Base-by-base conservation (phyloP, 1,284 basidiomycete genomes). In the Puccinia triticina region DNA sequence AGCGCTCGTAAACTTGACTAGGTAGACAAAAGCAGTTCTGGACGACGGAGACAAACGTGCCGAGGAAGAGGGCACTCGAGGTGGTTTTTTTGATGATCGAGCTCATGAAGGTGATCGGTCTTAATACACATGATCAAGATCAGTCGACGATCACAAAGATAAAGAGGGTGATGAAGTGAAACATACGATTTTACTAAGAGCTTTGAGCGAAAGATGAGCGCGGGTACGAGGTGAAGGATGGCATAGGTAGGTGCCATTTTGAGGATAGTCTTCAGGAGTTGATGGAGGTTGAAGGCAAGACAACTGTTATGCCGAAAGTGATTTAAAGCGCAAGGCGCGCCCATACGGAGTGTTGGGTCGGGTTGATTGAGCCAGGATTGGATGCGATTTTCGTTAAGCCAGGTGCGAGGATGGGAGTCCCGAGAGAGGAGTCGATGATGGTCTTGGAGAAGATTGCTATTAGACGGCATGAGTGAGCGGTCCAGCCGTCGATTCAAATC, bases 21-120 rank as follows among this genome's bases (percentile, higher is more conserved):
- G 79, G 79, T 16, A 82, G 43, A 75, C 79, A 82, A 26, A 82
- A 82, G 21, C 71, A 74, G 53, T 82, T 82, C 26, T 82, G 57
- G 37, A 75, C 79, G 12, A 82, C 53, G 23, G 71, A 82, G 40
- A 43, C 71, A 67, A 66, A 82, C 1, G 69, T 82, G 11, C 34
- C 69, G 48, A 82, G 5, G 32, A 82, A 82, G 29, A 82, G 50
- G 2, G 72, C 69, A 57, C 79, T 82, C 48, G 40, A 66, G 43
- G 50, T 37, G 2, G 79, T 75, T 67, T 82, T 82, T 23, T 75
- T 74, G 40, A 67, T 4, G n/a, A 75, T 64, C 16, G 71, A 66
- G 46, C 34, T 37, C 14, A 82, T 73, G 40, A 82, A 82, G 32
- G 12, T 43, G n/a, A 82, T 40, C 5, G 79, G 79, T 43, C 79